A percentile compares a stretch with the other conserved stretches of the same genome.
These are phyloP conservation scores for Chytriomyces sp. DNA, from an alignment of 192 early-diverging fungal genomes.

Conservation along the genomic window DNA sequence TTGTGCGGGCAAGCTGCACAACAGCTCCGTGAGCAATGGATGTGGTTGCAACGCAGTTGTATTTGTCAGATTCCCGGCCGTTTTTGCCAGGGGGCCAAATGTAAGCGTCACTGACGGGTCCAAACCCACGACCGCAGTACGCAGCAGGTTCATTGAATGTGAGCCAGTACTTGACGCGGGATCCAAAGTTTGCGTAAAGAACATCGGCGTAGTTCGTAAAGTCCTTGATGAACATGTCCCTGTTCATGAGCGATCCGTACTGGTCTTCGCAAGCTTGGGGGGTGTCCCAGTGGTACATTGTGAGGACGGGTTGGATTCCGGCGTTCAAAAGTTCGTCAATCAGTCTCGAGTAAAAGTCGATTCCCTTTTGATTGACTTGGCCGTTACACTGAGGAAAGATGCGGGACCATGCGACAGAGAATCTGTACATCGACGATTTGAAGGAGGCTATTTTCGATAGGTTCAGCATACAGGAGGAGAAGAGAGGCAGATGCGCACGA, in stretches of 20 bases:
- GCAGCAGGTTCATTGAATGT: conserved; percentile 52
- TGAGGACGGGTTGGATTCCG: conserved; percentile 46
- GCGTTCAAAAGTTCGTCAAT: conserved; percentile 45
- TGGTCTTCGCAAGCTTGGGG: conserved; percentile 44
- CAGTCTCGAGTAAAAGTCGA: conserved; percentile 52
- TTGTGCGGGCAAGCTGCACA: conserved; percentile 27
- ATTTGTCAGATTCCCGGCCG: neutral
- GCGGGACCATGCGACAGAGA: conserved; percentile 56
- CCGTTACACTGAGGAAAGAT: conserved; percentile 44
- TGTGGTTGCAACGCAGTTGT: conserved; percentile 26
- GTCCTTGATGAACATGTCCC: conserved; percentile 39
- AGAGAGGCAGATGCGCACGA: conserved; percentile 44
- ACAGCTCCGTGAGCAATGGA: conserved; percentile 39
- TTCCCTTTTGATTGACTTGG: conserved; percentile 43
- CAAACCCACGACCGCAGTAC: conserved; percentile 37
- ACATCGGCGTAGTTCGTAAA: conserved; percentile 47
- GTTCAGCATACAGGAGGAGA: neutral
- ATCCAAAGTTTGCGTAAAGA: conserved; percentile 48
- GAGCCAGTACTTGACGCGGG: conserved; percentile 53
- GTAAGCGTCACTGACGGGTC: neutral
- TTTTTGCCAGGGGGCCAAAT: neutral
- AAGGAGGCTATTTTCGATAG: conserved; percentile 13
- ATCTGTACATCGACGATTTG: conserved; percentile 42
- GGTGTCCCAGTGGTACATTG: conserved; percentile 53
- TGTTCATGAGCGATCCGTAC: conserved; percentile 40